Base-by-base conservation (phyloP, 2,329 filamentous ascomycete species). In the Colletotrichum truncatum region DNA sequence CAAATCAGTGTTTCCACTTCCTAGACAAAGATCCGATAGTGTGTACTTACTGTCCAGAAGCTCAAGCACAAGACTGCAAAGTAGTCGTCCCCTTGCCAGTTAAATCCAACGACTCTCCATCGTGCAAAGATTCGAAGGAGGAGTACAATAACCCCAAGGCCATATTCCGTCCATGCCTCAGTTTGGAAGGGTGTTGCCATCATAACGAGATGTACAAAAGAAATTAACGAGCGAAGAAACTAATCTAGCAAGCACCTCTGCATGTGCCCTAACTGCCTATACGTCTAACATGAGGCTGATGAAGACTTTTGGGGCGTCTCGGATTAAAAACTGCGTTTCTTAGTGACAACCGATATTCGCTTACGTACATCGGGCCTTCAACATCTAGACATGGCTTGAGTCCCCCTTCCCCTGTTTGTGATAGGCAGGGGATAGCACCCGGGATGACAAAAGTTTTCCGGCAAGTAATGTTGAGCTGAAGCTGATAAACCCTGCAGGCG, bases 91-190 rank as follows among this genome's bases (percentile, higher is more conserved):
- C 79, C 78, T 16, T 81, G 75, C 72, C 76, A 80, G n/a, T 76
- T 77, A 60, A 78, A 70, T 1, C 80, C 80, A 4, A 82, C 77
- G 6, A 74, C 67, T 55, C 74, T 79, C 69, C 74, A 74, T 32
- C 81, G 71, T 3, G 78, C 75, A 64, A 76, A 77, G 62, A 79
- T 77, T 12, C 81, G 77, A 5, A 79, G 62, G 3, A 81, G 65
- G 4, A 83, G 66, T 3, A 82, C 67, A 7, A 75, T 1, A 2
- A 76, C 67, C 2, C 80, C 80, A 26, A 83, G 69, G 1, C 72
- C 76, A 49, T 81, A 82, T 58, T 83, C 81, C 14, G 73, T 72
- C 80, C 81, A 83, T 8, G 78, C 78, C 67, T 82, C 80, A 3
- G 70, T 74, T 62, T 80, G 77, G 59, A 82, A 82, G 3, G 80